These are phyloP conservation scores for Geosmithia flava DNA, from an alignment of 2,329 filamentous ascomycete genomes.

Conservation along the genomic window DNA sequence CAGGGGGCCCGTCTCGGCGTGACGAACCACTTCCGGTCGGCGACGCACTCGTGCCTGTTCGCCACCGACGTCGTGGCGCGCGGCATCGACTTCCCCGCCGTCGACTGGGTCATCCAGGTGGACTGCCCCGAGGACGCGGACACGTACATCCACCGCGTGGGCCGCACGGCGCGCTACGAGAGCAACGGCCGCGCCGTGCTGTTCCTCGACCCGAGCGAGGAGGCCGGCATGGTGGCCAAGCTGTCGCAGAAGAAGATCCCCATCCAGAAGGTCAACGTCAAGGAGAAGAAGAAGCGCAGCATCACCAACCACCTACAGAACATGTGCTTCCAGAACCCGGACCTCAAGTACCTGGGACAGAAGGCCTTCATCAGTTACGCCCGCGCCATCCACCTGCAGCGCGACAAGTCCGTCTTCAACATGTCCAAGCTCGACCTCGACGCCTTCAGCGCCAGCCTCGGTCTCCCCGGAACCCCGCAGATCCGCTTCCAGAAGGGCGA, in stretches of 20 bases:
- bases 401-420: slow-evolving; percentile 84
- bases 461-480: slow-evolving; percentile 79
- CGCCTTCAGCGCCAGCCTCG: slow-evolving; percentile 72
- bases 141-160: slow-evolving; percentile 95
- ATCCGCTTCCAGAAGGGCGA: slow-evolving; percentile 91
- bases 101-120: slow-evolving; percentile 98
- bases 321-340: slow-evolving; percentile 90
- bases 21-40: slow-evolving; percentile 66
- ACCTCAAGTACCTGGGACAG: slow-evolving; percentile 88
- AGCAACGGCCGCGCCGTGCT: slow-evolving; percentile 77
- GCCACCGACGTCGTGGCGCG: slow-evolving; percentile 91
- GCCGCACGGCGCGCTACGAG: slow-evolving; percentile 87
- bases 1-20: slow-evolving; percentile 82
- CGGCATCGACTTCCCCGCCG: slow-evolving; percentile 88
- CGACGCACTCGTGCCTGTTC: slow-evolving; percentile 80
- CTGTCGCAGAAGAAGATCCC: slow-evolving; percentile 84
- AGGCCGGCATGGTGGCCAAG: slow-evolving; percentile 76
- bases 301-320: slow-evolving; percentile 80
- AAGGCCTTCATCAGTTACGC: slow-evolving; percentile 92
- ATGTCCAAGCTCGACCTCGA: slow-evolving; percentile 75
- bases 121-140: slow-evolving; percentile 95
- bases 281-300: slow-evolving; percentile 77
- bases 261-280: slow-evolving; percentile 74
- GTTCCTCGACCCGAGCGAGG: slow-evolving; percentile 86
- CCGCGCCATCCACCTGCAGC: slow-evolving; percentile 74